Percentiles rank a stretch among this genome's conserved stretches.
phyloP scores from a whole-genome alignment of 768 basidiomycete species.

The Tricholoma terreum region DNA sequence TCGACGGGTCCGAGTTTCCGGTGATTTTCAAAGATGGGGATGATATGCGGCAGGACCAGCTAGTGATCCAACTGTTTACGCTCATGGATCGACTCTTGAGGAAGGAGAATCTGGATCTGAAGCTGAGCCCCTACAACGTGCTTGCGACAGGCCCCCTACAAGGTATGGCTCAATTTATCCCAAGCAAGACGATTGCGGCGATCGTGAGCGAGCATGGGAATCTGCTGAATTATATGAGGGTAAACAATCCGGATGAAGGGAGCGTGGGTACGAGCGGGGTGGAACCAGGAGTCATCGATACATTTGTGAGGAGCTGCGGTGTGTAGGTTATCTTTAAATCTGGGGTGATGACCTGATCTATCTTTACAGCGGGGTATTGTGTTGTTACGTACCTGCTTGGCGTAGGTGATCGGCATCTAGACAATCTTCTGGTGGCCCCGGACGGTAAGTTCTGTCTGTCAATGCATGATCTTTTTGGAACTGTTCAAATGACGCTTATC shows the following conservation, averaged over 20 bases:
- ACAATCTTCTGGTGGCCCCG: conserved; percentile 88
- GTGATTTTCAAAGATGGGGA: conserved; percentile 99
- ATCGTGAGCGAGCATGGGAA: conserved; percentile 92
- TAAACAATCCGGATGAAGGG: conserved; percentile 88
- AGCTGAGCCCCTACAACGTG: conserved; percentile 88
- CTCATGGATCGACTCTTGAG: conserved; percentile 92
- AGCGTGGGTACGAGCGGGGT: conserved; percentile 94
- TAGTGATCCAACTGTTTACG: conserved; percentile 97
- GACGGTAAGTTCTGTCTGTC: conserved; percentile 56
- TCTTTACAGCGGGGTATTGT: conserved; percentile 85
- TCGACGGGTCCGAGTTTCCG: conserved; percentile 83
- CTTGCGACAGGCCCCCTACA: conserved; percentile 88
- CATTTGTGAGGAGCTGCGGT: conserved; percentile 97
- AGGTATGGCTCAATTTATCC: conserved; percentile 96
- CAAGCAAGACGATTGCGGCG: conserved; percentile 92
- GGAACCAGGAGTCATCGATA: conserved; percentile 92
- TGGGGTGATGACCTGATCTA: conserved; percentile 3
- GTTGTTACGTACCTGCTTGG: conserved; percentile 95
- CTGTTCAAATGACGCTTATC: conserved; percentile 1
- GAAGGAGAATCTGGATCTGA: conserved; percentile 94
- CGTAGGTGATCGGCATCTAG: conserved; percentile 95
- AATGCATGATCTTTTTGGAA: not conserved
- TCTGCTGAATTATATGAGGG: conserved; percentile 82
- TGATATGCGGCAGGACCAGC: conserved; percentile 97
- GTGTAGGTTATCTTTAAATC: conserved; percentile 24